phyloP scores from a whole-genome alignment of 805 yeast genomes.

The Hanseniaspora meyeri region DNA sequence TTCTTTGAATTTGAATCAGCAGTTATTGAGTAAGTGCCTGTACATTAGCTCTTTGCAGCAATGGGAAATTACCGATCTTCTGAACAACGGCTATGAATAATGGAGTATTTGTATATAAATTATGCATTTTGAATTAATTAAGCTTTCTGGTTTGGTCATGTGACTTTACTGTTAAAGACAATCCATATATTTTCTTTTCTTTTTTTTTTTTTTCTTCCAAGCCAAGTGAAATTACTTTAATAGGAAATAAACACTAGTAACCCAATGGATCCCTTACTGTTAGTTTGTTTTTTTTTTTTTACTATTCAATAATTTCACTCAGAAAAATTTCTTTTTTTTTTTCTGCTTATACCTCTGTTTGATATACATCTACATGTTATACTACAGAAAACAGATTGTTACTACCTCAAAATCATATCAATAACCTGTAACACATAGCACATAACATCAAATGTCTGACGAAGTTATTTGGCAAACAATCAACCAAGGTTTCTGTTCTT shows the following conservation, averaged over 20 bases:
- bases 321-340: not conserved
- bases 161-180: not conserved
- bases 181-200: not conserved
- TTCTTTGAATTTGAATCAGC: conserved; percentile 41
- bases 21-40: conserved; percentile 68
- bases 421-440: not conserved
- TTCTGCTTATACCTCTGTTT: no score
- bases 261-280: not conserved
- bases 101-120: not conserved
- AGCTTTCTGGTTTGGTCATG: not conserved
- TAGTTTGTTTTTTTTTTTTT: not conserved
- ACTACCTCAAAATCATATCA: not conserved
- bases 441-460: conserved; percentile 36
- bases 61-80: conserved; percentile 43
- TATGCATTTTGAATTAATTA: not conserved
- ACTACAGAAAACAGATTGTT: not conserved
- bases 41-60: conserved; percentile 64
- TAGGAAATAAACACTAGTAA: not conserved
- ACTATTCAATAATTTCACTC: not conserved
- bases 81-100: not conserved
- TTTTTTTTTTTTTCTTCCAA: not conserved
- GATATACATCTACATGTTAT: no score
- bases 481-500: conserved; percentile 90
- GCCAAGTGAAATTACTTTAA: not conserved
- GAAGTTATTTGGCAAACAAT: conserved; percentile 96